Evolutionary conservation across 1,284 basidiomycete species (phyloP).

Genomic region (Rhodotorula glutinis): DNA sequence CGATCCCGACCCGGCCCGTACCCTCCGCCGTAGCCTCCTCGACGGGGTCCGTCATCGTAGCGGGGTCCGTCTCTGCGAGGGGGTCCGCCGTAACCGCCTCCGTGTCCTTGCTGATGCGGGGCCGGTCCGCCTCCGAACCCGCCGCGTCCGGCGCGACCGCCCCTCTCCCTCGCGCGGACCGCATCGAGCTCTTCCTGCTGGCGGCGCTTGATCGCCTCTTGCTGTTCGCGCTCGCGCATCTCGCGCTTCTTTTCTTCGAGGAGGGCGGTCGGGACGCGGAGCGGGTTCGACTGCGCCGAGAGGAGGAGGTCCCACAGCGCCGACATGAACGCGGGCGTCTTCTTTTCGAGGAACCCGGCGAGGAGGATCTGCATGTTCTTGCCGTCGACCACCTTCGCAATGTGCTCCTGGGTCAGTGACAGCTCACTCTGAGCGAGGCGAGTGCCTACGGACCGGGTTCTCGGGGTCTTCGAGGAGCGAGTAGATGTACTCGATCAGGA

Average conservation of each 20-base stretch:
- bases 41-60: constrained; percentile 6
- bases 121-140: constrained; percentile 48
- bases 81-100: constrained; percentile 49
- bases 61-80: constrained; percentile 31
- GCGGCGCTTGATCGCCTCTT: constrained; percentile 58
- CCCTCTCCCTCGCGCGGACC: constrained; percentile 39
- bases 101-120: constrained; percentile 44
- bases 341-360: constrained; percentile 75
- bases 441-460: constrained; percentile 59
- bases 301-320: constrained; percentile 84
- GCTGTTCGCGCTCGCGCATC: constrained; percentile 70
- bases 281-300: constrained; percentile 81
- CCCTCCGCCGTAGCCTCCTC: constrained; percentile 14
- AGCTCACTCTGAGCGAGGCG: too few relatives aligned
- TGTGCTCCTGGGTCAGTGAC: background rate
- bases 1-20: background rate
- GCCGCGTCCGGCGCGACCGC: constrained; percentile 22
- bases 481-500: constrained; percentile 93
- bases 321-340: constrained; percentile 80
- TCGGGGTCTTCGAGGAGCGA: constrained; percentile 81
- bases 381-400: constrained; percentile 73
- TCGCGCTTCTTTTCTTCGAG: constrained; percentile 96
- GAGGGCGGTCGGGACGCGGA: constrained; percentile 88
- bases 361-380: constrained; percentile 92
- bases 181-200: constrained; percentile 46